These are phyloP conservation scores for Sporisorium sorghi DNA, from an alignment of 1,284 basidiomycete genomes.

Conservation along the genomic window DNA sequence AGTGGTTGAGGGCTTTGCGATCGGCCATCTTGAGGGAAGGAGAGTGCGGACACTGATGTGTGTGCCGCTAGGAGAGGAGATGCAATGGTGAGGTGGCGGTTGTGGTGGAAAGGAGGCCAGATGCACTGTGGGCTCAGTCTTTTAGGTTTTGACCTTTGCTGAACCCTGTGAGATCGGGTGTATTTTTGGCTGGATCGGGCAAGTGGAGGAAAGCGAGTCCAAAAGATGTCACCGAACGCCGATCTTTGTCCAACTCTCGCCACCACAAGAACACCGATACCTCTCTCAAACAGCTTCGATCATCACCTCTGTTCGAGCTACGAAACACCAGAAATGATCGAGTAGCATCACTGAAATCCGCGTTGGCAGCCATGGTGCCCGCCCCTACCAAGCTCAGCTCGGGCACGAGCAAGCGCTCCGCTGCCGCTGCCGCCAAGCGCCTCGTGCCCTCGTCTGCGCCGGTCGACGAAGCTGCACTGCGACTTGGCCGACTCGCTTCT, in stretches of 20 bases:
- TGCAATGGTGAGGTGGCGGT: slow-evolving; percentile 11
- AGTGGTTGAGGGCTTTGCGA: slow-evolving; percentile 70
- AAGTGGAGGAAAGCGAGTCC: slow-evolving; percentile 12
- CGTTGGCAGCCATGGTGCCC: slow-evolving; percentile 27
- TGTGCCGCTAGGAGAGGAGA: slow-evolving; percentile 7
- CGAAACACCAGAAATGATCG: slow-evolving; percentile 10
- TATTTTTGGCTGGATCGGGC: slow-evolving; percentile 2
- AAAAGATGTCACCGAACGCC: neutral
- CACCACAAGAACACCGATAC: neutral
- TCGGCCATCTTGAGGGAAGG: slow-evolving; percentile 67
- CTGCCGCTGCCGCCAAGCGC: slow-evolving; percentile 7
- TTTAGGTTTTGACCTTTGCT: neutral
- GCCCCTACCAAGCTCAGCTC: slow-evolving; percentile 35
- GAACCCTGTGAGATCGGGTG: slow-evolving; percentile 5
- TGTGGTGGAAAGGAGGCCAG: neutral
- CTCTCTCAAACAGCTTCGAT: neutral
- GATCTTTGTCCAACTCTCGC: slow-evolving; percentile 2
- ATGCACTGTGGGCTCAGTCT: slow-evolving; percentile 12
- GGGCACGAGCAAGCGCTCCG: slow-evolving; percentile 22
- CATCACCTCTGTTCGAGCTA: neutral
- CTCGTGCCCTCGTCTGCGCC: neutral
- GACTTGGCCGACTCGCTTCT: slow-evolving; percentile 31
- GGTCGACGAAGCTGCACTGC: slow-evolving; percentile 18
- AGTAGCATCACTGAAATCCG: neutral
- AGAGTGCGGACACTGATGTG: neutral